Base-by-base conservation (phyloP, 108 stramenopile genomes). In the Stephanodiscus minutulus region DNA sequence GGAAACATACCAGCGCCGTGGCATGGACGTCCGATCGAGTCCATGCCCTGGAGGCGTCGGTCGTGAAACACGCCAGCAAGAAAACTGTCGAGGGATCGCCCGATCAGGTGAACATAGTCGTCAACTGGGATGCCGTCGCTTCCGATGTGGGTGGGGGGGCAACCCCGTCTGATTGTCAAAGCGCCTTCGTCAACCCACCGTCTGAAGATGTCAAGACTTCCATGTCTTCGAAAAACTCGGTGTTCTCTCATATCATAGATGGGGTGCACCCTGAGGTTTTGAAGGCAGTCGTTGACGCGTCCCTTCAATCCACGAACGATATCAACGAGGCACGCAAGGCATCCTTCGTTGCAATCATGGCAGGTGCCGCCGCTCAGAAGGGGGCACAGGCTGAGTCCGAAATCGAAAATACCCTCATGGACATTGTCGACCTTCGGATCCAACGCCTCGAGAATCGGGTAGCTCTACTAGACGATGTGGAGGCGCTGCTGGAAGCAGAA, bases 401-500 rank as follows among this genome's bases (percentile, higher is more conserved):
- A 44, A 74, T 91, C 27, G 73, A 63, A 27, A 47, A 47, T 6
- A 79, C 88, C 5, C 57, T 95, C 44, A 78, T 87, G 55, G 88
- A 91, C 64, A 77, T 95, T 21, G 17, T 90, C 13, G 88, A 95
- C 46, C 83, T 86, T 46, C 79, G 94, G 18, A 85, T 95, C 80
- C 76, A 89, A 58, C 87, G 88, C 63, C 63, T 95, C 25, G 94
- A 95, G 67, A 95, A 92, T 66, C 74, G 91, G 6, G 72, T 95
- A 70, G 82, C 82, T 0, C 66, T 92, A 43, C 49, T 95, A 55
- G 91, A 95, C 79, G 94, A 95, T 72, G 82, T 92, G 4, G 94
- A 95, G 82, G 91, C 87, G 18, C 82, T 95, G 61, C 49, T 95
- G 71, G 94, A 95, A 46, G 90, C 91, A 18, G 94, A 95, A 72